phyloP scores from a whole-genome alignment of 2,329 filamentous ascomycete genomes.

The Diaporthe nobilis region DNA sequence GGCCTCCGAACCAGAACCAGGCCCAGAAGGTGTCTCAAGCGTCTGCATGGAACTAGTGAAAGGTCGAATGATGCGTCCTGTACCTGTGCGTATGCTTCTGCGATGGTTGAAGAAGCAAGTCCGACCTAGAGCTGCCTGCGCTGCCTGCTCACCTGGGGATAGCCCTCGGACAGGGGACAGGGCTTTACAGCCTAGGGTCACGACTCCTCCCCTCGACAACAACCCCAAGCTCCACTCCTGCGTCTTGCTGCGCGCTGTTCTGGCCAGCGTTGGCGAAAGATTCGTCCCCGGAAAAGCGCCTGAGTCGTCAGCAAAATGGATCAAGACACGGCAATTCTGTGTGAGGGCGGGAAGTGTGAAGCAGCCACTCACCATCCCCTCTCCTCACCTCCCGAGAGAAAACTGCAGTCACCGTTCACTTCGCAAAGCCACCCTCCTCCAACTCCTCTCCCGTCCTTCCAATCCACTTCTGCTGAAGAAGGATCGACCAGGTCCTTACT shows the following conservation, averaged over 20 bases:
- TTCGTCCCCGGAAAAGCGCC: constrained; percentile 58
- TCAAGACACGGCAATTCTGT: constrained; percentile 27
- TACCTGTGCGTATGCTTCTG: constrained; percentile 12
- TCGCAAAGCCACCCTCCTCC: constrained; percentile 85
- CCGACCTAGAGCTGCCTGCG: background rate
- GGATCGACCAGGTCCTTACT: constrained; percentile 39
- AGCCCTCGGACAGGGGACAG: constrained; percentile 17
- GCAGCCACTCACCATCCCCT: constrained; percentile 80
- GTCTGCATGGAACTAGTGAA: constrained; percentile 26
- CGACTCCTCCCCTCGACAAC: constrained; percentile 48
- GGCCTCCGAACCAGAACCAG: background rate
- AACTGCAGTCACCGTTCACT: constrained; percentile 87
- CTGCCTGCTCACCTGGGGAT: background rate
- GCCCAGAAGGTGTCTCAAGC: background rate
- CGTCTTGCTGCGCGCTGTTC: constrained; percentile 46
- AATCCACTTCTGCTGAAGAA: constrained; percentile 54
- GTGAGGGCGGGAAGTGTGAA: constrained; percentile 25
- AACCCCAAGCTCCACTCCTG: constrained; percentile 52
- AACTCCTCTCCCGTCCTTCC: constrained; percentile 74
- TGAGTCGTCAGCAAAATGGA: constrained; percentile 41
- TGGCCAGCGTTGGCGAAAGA: constrained; percentile 51
- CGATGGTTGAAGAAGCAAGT: background rate
- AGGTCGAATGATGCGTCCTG: constrained; percentile 15
- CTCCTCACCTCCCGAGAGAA: constrained; percentile 84
- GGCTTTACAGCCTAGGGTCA: constrained; percentile 35